Evolutionary conservation across 2,329 filamentous ascomycete genomes (phyloP).

Genomic region (Ophiostoma ulmi): DNA sequence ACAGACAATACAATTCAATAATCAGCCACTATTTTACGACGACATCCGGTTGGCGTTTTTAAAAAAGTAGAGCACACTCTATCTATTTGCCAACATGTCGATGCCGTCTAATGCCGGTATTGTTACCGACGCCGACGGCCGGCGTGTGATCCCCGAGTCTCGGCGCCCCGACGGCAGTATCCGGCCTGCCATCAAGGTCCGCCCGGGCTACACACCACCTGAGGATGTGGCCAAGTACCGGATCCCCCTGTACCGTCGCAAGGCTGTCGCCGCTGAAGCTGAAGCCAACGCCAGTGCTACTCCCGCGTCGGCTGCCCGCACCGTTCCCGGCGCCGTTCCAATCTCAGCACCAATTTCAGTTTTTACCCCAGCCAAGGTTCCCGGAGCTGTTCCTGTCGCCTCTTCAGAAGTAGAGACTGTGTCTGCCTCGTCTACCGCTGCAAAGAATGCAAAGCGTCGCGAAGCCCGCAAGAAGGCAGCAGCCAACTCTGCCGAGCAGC

Average conservation of each 20-base stretch:
- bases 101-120: slow-evolving; percentile 59
- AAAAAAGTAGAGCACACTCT: background rate
- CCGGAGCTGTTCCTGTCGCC: slow-evolving; percentile 3
- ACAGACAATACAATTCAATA: background rate
- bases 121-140: slow-evolving; percentile 72
- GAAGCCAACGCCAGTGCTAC: background rate
- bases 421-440: background rate
- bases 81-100: slow-evolving; percentile 7
- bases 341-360: background rate
- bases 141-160: slow-evolving; percentile 85
- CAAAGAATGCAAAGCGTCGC: slow-evolving; percentile 81
- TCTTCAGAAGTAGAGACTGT: background rate
- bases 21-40: background rate
- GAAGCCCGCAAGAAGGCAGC: slow-evolving; percentile 47
- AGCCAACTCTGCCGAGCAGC: background rate
- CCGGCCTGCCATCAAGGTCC: slow-evolving; percentile 90
- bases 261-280: slow-evolving; percentile 69
- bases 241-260: slow-evolving; percentile 50
- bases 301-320: background rate
- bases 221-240: slow-evolving; percentile 97
- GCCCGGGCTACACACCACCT: slow-evolving; percentile 86
- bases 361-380: background rate
- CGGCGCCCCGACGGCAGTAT: slow-evolving; percentile 80
- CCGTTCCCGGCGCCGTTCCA: background rate
- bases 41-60: background rate